Evolutionary conservation across 2,329 filamentous ascomycete species (phyloP).

Genomic region (Xylaria sp.): DNA sequence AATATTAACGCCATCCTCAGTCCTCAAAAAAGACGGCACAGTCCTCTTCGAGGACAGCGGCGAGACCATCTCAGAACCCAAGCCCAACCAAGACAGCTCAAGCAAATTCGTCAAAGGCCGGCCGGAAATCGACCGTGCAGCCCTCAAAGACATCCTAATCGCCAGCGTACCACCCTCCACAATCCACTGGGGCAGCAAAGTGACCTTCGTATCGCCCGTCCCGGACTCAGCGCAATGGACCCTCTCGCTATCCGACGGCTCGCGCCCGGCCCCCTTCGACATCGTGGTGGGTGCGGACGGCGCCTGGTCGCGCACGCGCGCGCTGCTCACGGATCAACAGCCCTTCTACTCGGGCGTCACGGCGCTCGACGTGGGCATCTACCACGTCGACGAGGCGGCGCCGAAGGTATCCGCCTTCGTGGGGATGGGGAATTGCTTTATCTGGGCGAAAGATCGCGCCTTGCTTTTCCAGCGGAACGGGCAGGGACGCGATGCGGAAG

Average conservation of each 20-base stretch:
- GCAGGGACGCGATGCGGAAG: constrained; percentile 28
- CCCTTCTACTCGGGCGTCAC: constrained; percentile 56
- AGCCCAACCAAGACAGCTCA: background rate
- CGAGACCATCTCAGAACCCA: background rate
- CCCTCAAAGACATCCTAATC: constrained; percentile 43
- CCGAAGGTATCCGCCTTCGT: constrained; percentile 52
- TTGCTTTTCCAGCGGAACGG: constrained; percentile 42
- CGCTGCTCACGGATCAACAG: constrained; percentile 45
- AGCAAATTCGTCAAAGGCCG: constrained; percentile 33
- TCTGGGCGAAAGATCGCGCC: constrained; percentile 38
- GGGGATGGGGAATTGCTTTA: constrained; percentile 54
- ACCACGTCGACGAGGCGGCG: constrained; percentile 47
- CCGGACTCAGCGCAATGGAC: constrained; percentile 18
- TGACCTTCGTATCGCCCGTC: constrained; percentile 25
- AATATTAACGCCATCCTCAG: constrained; percentile 10
- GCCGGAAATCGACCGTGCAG: constrained; percentile 46
- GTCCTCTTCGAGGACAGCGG: constrained; percentile 42
- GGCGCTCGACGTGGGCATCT: constrained; percentile 51
- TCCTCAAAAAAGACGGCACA: constrained; percentile 44
- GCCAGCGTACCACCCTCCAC: constrained; percentile 32
- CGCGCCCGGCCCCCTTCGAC: constrained; percentile 42
- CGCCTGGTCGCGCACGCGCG: constrained; percentile 52
- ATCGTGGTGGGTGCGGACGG: constrained; percentile 55
- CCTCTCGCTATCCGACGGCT: constrained; percentile 23
- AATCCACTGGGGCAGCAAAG: constrained; percentile 42